A percentile compares a stretch with the other conserved stretches of the same genome.
These are phyloP conservation scores for Clarireedia hainanense DNA, from an alignment of 2,329 filamentous ascomycete genomes.

Conservation along the genomic window DNA sequence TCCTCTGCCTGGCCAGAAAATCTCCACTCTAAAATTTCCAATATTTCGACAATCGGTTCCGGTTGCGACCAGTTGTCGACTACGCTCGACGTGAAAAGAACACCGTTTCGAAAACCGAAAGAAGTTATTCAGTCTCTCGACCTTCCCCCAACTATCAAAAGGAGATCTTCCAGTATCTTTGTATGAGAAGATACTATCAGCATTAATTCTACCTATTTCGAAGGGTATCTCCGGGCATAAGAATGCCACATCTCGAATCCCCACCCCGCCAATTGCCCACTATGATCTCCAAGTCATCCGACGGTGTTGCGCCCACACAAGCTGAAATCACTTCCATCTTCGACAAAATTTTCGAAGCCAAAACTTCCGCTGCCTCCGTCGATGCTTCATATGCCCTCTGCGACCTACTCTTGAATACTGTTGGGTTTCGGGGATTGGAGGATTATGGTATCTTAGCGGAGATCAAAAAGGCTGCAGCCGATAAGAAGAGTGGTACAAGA, in stretches of 20 bases:
- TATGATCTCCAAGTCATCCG: conserved; percentile 39
- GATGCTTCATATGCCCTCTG: conserved; percentile 59
- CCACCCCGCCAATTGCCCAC: conserved; percentile 35
- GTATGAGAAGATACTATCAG: conserved; percentile 9
- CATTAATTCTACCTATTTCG: conserved; percentile 12
- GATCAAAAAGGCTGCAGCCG: conserved; percentile 69
- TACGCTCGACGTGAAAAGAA: conserved; percentile 20
- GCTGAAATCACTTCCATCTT: conserved; percentile 60
- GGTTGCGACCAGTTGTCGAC: conserved; percentile 11
- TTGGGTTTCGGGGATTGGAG: conserved; percentile 54
- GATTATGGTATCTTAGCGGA: conserved; percentile 55
- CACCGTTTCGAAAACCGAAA: conserved; percentile 18
- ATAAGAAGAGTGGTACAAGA: conserved; percentile 85
- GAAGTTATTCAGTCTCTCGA: background rate
- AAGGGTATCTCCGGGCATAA: conserved; percentile 24
- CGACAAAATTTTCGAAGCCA: conserved; percentile 54
- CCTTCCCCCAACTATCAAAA: conserved; percentile 12
- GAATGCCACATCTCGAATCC: conserved; percentile 40
- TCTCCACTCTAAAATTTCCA: conserved; percentile 21
- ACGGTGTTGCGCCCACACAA: conserved; percentile 42
- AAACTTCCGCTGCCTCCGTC: conserved; percentile 46
- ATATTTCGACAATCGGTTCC: background rate
- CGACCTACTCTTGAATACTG: conserved; percentile 55
- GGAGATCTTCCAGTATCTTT: background rate
- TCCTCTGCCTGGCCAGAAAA: conserved; percentile 21